Evolutionary conservation across 2,329 filamentous ascomycete genomes (phyloP).

Genomic region (Botrytis hyacinthi): DNA sequence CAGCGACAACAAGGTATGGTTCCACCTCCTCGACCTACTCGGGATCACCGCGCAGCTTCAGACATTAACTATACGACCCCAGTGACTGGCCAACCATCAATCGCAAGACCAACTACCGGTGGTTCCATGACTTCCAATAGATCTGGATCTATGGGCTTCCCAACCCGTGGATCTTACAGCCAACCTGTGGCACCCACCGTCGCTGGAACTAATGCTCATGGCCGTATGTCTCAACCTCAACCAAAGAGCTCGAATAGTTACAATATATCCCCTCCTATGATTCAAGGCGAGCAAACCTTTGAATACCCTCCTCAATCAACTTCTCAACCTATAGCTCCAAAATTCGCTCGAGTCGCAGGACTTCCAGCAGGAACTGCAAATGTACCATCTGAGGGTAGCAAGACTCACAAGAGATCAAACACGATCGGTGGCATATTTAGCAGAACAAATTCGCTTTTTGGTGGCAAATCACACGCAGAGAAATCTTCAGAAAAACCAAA

Average conservation of each 20-base stretch:
- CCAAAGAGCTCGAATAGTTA: conserved; percentile 63
- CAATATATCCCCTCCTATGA: conserved; percentile 66
- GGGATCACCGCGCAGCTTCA: conserved; percentile 53
- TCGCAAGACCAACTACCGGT: conserved; percentile 71
- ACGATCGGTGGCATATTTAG: conserved; percentile 83
- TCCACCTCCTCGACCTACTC: conserved; percentile 47
- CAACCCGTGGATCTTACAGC: conserved; percentile 78
- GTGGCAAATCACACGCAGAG: conserved; percentile 48
- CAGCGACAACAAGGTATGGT: conserved; percentile 44
- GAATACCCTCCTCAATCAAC: conserved; percentile 60
- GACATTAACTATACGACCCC: conserved; percentile 55
- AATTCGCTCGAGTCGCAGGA: conserved; percentile 57
- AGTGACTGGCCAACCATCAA: conserved; percentile 39
- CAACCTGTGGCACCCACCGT: conserved; percentile 85
- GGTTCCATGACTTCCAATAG: conserved; percentile 70
- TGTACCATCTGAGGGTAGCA: conserved; percentile 30
- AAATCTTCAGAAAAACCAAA: conserved; percentile 58
- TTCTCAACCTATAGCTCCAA: conserved; percentile 49
- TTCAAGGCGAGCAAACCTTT: conserved; percentile 47
- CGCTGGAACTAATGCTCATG: conserved; percentile 84
- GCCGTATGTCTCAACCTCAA: conserved; percentile 78
- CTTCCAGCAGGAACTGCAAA: conserved; percentile 50
- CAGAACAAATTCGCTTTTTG: conserved; percentile 77
- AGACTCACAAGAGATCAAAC: conserved; percentile 65
- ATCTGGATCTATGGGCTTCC: conserved; percentile 53